Evolutionary conservation across 2,329 filamentous ascomycete species (phyloP).

Genomic region (Penicillium nordicum): DNA sequence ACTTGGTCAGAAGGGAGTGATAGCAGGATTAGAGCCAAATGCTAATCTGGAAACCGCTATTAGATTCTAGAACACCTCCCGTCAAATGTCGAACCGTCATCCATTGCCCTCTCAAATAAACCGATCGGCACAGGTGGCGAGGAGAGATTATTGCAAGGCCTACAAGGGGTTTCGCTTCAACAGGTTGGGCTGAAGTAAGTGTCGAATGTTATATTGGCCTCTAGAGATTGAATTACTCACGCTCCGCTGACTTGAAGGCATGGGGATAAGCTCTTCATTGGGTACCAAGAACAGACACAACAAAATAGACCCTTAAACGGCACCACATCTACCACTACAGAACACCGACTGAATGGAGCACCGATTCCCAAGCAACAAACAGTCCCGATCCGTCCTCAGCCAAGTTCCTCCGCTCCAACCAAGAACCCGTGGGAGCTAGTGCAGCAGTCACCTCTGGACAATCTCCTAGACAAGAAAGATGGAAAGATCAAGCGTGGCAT

Average conservation of each 20-base stretch:
- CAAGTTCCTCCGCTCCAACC: constrained; percentile 58
- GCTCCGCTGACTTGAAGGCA: constrained; percentile 56
- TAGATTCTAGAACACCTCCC: constrained; percentile 61
- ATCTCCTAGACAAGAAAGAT: constrained; percentile 78
- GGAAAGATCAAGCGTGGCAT: constrained; percentile 79
- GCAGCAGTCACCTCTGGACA: constrained; percentile 80
- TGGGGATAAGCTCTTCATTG: constrained; percentile 85
- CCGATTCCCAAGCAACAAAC: constrained; percentile 51
- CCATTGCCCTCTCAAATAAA: constrained; percentile 58
- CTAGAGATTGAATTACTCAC: constrained; percentile 9
- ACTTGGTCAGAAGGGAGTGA: neutral
- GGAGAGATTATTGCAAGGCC: constrained; percentile 50
- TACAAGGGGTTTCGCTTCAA: constrained; percentile 55
- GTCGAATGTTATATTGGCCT: neutral
- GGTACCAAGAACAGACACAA: constrained; percentile 62
- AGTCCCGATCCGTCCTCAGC: constrained; percentile 59
- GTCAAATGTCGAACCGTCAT: constrained; percentile 51
- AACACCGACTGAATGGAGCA: constrained; percentile 39
- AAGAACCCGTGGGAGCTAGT: constrained; percentile 93
- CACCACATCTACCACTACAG: constrained; percentile 19
- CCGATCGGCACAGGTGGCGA: constrained; percentile 56
- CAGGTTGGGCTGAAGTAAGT: constrained; percentile 57
- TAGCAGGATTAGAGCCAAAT: neutral
- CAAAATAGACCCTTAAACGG: constrained; percentile 47
- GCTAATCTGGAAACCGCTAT: constrained; percentile 8